Base-by-base conservation (phyloP, 768 basidiomycete genomes). In the Sistotremastrum niveocremeum region DNA sequence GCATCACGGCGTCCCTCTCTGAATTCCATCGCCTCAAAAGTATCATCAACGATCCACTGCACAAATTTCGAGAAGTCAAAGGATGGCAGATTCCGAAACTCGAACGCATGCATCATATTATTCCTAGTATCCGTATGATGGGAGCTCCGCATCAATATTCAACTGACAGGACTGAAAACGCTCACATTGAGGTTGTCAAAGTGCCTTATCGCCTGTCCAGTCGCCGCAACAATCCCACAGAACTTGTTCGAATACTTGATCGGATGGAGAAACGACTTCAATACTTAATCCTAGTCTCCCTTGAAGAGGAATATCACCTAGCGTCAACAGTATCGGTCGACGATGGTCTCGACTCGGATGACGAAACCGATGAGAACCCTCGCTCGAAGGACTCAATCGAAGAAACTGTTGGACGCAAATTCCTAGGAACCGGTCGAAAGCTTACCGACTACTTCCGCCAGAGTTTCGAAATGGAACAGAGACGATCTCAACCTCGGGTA, bases 1-100 rank as follows among this genome's bases (percentile, higher is more conserved):
- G 20, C 20, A 20, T 20, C 20, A 20, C 20, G 20, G 20, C 20
- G 20, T 20, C 20, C 20, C 20, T 20, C 20, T 20, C 20, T 20
- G 20, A 20, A 20, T 20, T 20, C 20, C 20, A 20, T 20, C 20
- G 20, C 20, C 20, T 20, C 20, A 20, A 5, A 46, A 39, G 0
- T 4, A 46, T 45, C 7, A 61, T 66, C 28, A 7, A 46, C 3
- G 43, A 42, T 4, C 52, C 57, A 1, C 49, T 70, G 0, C 1
- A 11, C 0, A 48, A 58, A 9, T 69, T 69, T 41, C 68, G 70
- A 36, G 2, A 49, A 2, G 47, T 63, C 55, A 70, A 71, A 46
- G 37, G 60, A 4, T 72, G 61, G 53, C 42, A 62, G 10, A 71
- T 72, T 37, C 68, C 65, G 2, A 73, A 73, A 49, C 60, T 69